Conservation (phyloP, 805 yeast species). For the Candida multigemmis region DNA sequence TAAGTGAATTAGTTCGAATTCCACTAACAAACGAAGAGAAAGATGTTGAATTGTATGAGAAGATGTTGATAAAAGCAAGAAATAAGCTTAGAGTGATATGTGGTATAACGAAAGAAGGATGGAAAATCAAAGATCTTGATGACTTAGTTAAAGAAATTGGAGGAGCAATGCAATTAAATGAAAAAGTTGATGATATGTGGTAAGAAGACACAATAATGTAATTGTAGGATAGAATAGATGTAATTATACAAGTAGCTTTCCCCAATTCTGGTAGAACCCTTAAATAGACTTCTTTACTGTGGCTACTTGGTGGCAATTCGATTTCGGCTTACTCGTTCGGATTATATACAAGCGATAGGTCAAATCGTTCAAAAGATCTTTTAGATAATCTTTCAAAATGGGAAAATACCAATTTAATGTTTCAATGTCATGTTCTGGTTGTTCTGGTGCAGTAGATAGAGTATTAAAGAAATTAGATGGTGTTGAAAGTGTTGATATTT, state of each 20-base stretch:
- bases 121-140: slow-evolving; percentile 22
- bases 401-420: slow-evolving; percentile 78
- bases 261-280: too few species aligned
- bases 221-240: background rate
- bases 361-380: too few species aligned
- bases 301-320: too few species aligned
- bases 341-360: too few species aligned
- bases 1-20: slow-evolving; percentile 16
- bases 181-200: slow-evolving; percentile 36
- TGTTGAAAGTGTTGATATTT: slow-evolving; percentile 62
- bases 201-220: slow-evolving; percentile 5
- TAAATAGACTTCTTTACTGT: too few species aligned
- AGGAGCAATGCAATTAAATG: slow-evolving; percentile 26
- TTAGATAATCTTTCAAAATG: too few species aligned
- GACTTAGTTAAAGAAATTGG: slow-evolving; percentile 25
- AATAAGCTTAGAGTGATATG: slow-evolving; percentile 53
- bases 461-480: slow-evolving; percentile 67
- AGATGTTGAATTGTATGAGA: slow-evolving; percentile 49
- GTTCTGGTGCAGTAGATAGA: slow-evolving; percentile 79
- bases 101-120: slow-evolving; percentile 16
- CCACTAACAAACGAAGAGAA: slow-evolving; percentile 37
- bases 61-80: slow-evolving; percentile 41
- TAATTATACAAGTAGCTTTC: background rate
- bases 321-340: too few species aligned
- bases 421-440: slow-evolving; percentile 79